A percentile compares a stretch with the other conserved stretches of the same genome.
These are phyloP conservation scores for Marasmius fiardii DNA, from an alignment of 1,284 basidiomycete species.

Conservation along the genomic window DNA sequence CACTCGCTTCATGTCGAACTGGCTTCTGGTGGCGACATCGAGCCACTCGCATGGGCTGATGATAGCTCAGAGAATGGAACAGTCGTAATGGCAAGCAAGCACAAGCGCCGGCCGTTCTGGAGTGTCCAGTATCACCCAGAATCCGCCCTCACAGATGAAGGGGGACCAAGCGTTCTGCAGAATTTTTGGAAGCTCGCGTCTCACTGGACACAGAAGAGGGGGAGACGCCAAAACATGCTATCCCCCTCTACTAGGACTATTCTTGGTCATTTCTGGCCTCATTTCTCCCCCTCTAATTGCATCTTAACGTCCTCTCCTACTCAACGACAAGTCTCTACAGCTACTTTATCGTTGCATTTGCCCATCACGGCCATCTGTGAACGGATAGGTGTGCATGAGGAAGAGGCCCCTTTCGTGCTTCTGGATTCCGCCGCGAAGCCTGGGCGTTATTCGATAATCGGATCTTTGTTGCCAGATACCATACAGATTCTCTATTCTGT, in stretches of 20 bases:
- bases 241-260: slow-evolving; percentile 27
- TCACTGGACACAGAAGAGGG: slow-evolving; percentile 43
- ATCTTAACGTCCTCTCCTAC: slow-evolving; percentile 16
- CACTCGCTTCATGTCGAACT: slow-evolving; percentile 69
- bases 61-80: slow-evolving; percentile 62
- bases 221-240: slow-evolving; percentile 40
- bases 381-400: slow-evolving; percentile 52
- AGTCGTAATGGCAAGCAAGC: slow-evolving; percentile 70
- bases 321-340: slow-evolving; percentile 17
- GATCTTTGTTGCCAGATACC: slow-evolving; percentile 47
- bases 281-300: slow-evolving; percentile 24
- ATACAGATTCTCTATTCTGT: slow-evolving; percentile 55
- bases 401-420: slow-evolving; percentile 61
- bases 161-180: slow-evolving; percentile 57
- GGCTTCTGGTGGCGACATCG: slow-evolving; percentile 40
- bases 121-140: slow-evolving; percentile 98
- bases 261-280: slow-evolving; percentile 57
- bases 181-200: slow-evolving; percentile 72
- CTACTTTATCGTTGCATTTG: slow-evolving; percentile 39
- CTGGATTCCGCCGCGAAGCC: slow-evolving; percentile 73
- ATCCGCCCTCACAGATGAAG: slow-evolving; percentile 63
- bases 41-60: slow-evolving; percentile 65
- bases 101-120: slow-evolving; percentile 75
- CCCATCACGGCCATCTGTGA: slow-evolving; percentile 52
- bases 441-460: slow-evolving; percentile 72